A percentile compares a stretch with the other conserved stretches of the same genome.
Evolutionary conservation across 2,329 filamentous ascomycete species (phyloP).

Genomic region (Claviceps fusiformis): DNA sequence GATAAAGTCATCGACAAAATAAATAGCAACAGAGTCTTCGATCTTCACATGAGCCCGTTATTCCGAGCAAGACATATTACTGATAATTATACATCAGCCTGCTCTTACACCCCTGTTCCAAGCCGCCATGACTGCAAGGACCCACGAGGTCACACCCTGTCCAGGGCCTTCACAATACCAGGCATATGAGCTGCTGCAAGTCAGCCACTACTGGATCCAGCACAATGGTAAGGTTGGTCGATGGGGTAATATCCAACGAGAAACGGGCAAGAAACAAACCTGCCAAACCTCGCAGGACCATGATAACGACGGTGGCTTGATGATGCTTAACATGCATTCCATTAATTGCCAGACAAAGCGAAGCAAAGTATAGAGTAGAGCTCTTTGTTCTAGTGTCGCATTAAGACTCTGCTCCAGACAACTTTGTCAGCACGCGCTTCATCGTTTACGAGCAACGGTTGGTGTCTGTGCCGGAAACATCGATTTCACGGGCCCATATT

Average conservation of each 20-base stretch:
- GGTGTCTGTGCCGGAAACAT: background rate
- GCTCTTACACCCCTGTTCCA: conserved; percentile 4
- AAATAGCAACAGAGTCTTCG: background rate
- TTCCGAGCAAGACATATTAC: background rate
- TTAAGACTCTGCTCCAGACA: background rate
- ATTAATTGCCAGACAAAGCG: background rate
- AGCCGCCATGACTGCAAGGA: conserved; percentile 5
- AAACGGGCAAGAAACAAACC: background rate
- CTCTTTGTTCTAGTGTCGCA: background rate
- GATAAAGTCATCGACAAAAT: background rate
- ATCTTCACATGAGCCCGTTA: background rate
- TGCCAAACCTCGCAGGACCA: no score
- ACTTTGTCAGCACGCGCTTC: background rate
- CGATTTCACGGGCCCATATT: background rate
- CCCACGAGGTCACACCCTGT: background rate
- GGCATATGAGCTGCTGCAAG: background rate
- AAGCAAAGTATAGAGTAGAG: background rate
- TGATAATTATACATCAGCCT: background rate
- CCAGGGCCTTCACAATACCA: background rate
- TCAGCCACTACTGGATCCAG: conserved; percentile 4
- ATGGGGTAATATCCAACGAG: background rate
- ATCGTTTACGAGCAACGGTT: background rate
- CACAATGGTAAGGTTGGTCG: conserved; percentile 5
- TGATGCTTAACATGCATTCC: no score
- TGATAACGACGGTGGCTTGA: no score